Evolutionary conservation across 164 flowering plant species (phyloP).

Genomic region (Tetrastigma voinierianum): DNA sequence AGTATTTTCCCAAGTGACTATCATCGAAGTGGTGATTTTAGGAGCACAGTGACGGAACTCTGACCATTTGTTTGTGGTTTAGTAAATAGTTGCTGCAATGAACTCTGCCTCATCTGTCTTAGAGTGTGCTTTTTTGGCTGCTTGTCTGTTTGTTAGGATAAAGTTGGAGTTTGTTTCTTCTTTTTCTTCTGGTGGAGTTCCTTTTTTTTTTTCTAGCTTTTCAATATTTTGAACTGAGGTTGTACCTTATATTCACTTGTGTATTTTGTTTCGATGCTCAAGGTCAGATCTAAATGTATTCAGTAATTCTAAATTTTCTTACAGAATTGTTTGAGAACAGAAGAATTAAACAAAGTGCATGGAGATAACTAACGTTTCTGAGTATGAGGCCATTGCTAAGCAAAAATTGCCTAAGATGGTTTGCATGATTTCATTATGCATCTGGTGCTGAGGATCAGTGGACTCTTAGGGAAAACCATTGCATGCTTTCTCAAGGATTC

Average conservation of each 20-base stretch:
- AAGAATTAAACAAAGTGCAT: slow-evolving; percentile 18
- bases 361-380: slow-evolving; percentile 87
- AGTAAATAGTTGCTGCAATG: too few relatives aligned
- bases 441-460: slow-evolving; percentile 97
- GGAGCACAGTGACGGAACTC: too few relatives aligned
- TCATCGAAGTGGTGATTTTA: background rate
- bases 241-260: background rate
- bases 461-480: slow-evolving; percentile 84
- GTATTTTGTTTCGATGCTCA: background rate
- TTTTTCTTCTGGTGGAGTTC: too few relatives aligned
- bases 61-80: too few relatives aligned
- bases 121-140: too few relatives aligned
- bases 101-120: too few relatives aligned
- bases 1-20: background rate
- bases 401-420: slow-evolving; percentile 88
- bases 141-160: too few relatives aligned
- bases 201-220: too few relatives aligned
- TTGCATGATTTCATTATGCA: slow-evolving; percentile 82
- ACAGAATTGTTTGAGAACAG: slow-evolving; percentile 12
- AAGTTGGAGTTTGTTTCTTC: too few relatives aligned
- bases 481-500: slow-evolving; percentile 79
- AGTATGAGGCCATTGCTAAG: slow-evolving; percentile 84
- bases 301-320: slow-evolving; percentile 2
- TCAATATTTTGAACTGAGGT: too few relatives aligned
- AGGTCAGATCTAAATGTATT: background rate